Base-by-base conservation (phyloP, 2,329 filamentous ascomycete species). In the Sphaerostilbella broomeana region DNA sequence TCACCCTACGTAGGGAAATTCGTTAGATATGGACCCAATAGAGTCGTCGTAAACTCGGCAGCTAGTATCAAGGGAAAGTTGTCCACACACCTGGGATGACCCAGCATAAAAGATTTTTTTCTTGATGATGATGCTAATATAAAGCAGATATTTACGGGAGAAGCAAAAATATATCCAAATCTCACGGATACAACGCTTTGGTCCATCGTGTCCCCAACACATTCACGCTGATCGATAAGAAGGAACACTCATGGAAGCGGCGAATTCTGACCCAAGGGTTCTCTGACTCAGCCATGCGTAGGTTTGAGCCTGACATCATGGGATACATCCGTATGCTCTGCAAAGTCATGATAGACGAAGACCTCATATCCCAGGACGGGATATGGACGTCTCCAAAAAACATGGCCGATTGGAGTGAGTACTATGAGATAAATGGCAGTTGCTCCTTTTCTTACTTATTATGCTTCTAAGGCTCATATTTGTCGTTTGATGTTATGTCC, bases 21-120 rank as follows among this genome's bases (percentile, higher is more conserved):
- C 6, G 47, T 63, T 34, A 50, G 58, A 16, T 45, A 62, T 20
- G 57, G 42, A 15, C 60, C 59, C 0, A 59, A 56, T 38, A 33
- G 46, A 10, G 29, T 49, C 2, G 17, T 48, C 4, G 30, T 49
- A 21, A 46, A 48, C 21, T 48, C 40, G 19, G 42, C 15, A n/a
- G 27, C 28, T 2, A 46, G 41, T 33, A 26, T 42, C 6, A 28
- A 34, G 12, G 47, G 47, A 48, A 40, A 8, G 17, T 3, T 6
- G 7, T 5, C 8, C 1, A 9, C 8, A 2, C 9, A 9, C 11
- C 5, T 9, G 5, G 16, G 15, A n/a, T 4, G 9, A n/a, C 11
- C 10, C 16, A 19, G 20, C 16, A 15, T 24, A 22, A 12, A 31
- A 18, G n/a, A n/a, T n/a, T n/a, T n/a, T n/a, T n/a, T n/a, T n/a